Percentiles rank a stretch among this genome's conserved stretches.
phyloP scores from a whole-genome alignment of 306 rosid species.

The Begonia masoniana region DNA sequence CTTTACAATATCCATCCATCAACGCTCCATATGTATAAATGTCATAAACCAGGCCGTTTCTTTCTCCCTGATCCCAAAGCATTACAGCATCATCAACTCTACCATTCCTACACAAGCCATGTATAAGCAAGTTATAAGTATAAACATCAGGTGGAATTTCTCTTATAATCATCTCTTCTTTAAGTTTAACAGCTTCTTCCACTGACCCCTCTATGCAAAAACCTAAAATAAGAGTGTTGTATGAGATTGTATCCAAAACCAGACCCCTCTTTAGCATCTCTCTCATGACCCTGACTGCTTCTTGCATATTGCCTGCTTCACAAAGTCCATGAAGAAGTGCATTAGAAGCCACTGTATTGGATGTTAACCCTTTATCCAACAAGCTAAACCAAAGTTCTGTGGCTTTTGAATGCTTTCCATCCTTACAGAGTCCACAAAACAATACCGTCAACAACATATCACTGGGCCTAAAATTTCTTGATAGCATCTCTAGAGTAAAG shows the following conservation, averaged over 20 bases:
- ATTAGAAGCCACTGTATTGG: slow-evolving; percentile 49
- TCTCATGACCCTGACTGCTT: slow-evolving; percentile 19
- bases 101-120: slow-evolving; percentile 40
- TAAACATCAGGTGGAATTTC: slow-evolving; percentile 45
- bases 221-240: slow-evolving; percentile 56
- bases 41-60: slow-evolving; percentile 38
- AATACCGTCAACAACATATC: slow-evolving; percentile 49
- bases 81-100: slow-evolving; percentile 36
- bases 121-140: slow-evolving; percentile 50
- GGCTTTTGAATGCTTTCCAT: slow-evolving; percentile 41
- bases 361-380: slow-evolving; percentile 34
- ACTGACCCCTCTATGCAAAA: slow-evolving; percentile 40
- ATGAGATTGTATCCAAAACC: slow-evolving; percentile 42
- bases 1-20: slow-evolving; percentile 48
- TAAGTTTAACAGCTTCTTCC: slow-evolving; percentile 36
- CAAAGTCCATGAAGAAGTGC: slow-evolving; percentile 63
- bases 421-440: slow-evolving; percentile 49
- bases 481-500: slow-evolving; percentile 27
- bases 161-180: slow-evolving; percentile 40
- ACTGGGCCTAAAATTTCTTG: slow-evolving; percentile 34
- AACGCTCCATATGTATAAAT: slow-evolving; percentile 52
- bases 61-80: slow-evolving; percentile 41
- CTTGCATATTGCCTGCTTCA: slow-evolving; percentile 32
- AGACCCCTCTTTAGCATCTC: slow-evolving; percentile 48
- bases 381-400: slow-evolving; percentile 53